Conservation (phyloP, 139 green algal genomes). For the Edaphochlamys debaryana region DNA sequence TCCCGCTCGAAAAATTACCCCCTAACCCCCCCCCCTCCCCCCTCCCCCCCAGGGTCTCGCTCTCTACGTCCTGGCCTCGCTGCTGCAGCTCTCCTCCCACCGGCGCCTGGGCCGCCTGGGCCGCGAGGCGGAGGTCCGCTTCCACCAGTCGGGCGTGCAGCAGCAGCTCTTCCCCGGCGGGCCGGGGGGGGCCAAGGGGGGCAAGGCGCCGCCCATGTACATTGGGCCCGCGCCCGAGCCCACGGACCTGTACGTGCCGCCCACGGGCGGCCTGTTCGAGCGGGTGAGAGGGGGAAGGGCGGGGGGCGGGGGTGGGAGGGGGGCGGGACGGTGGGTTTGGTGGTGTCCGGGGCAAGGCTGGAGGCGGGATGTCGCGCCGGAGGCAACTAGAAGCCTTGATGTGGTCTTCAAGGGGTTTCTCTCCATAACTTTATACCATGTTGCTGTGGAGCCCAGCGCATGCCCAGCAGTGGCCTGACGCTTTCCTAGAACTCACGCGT, state of each 20-base stretch:
- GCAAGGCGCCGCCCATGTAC: too few species aligned
- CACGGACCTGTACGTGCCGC: slow-evolving; percentile 25
- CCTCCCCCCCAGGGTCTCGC: slow-evolving; percentile 49
- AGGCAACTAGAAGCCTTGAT: too few species aligned
- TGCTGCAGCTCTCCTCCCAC: slow-evolving; percentile 69
- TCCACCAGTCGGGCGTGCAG: neutral
- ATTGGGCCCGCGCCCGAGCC: too few species aligned
- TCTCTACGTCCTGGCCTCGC: slow-evolving; percentile 63
- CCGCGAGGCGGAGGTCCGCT: slow-evolving; percentile 20
- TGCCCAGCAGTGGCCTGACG: too few species aligned
- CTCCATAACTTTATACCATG: too few species aligned
- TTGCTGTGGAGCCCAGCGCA: too few species aligned
- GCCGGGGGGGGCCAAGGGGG: neutral
- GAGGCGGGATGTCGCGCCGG: neutral
- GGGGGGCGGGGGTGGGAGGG: neutral
- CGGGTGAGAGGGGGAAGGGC: slow-evolving; percentile 48
- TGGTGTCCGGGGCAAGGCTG: neutral
- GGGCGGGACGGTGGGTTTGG: neutral
- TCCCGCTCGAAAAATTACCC: too few species aligned
- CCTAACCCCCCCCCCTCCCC: too few species aligned
- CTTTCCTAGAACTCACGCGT: too few species aligned
- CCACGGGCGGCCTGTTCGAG: slow-evolving; percentile 73
- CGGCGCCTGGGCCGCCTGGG: slow-evolving; percentile 57
- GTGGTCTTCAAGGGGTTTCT: too few species aligned
- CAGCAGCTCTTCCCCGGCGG: neutral